Evolutionary conservation across 768 basidiomycete species (phyloP).

Genomic region (Favolaschia claudopus): DNA sequence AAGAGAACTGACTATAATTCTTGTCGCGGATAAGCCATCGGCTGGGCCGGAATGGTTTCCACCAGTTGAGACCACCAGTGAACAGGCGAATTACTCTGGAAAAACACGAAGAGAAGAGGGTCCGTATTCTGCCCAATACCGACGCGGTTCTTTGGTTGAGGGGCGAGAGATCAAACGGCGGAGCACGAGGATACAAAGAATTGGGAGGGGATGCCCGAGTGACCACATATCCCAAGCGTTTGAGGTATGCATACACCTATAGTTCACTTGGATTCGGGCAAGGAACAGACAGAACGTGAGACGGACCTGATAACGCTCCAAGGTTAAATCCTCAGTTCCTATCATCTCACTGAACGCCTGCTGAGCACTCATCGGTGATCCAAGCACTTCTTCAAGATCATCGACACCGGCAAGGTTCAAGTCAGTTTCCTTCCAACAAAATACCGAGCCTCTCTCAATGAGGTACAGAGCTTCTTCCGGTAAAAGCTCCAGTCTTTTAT

Average conservation of each 20-base stretch:
- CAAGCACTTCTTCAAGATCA: conserved; percentile 52
- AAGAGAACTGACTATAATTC: conserved; percentile 54
- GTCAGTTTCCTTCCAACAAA: conserved; percentile 74
- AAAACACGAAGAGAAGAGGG: conserved; percentile 42
- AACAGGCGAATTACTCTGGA: conserved; percentile 42
- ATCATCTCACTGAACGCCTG: conserved; percentile 90
- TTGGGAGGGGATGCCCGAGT: conserved; percentile 75
- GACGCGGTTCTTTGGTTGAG: conserved; percentile 28
- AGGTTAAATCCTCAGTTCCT: conserved; percentile 74
- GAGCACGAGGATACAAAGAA: conserved; percentile 58
- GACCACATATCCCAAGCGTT: conserved; percentile 89
- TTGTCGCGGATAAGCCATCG: conserved; percentile 58
- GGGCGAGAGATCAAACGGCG: conserved; percentile 37
- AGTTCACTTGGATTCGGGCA: conserved; percentile 2
- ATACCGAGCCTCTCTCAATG: conserved; percentile 87
- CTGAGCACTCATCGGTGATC: conserved; percentile 88
- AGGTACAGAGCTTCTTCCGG: conserved; percentile 97
- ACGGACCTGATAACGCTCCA: conserved; percentile 88
- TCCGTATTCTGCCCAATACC: conserved; percentile 43
- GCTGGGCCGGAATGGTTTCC: conserved; percentile 64
- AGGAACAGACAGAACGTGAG: not conserved
- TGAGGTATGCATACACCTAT: conserved; percentile 93
- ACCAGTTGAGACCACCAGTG: conserved; percentile 60
- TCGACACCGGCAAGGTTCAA: conserved; percentile 38
- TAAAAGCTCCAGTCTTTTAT: conserved; percentile 81